Conservation (phyloP, 176 grass and related monocot species). For the Coix lacrymajobi region DNA sequence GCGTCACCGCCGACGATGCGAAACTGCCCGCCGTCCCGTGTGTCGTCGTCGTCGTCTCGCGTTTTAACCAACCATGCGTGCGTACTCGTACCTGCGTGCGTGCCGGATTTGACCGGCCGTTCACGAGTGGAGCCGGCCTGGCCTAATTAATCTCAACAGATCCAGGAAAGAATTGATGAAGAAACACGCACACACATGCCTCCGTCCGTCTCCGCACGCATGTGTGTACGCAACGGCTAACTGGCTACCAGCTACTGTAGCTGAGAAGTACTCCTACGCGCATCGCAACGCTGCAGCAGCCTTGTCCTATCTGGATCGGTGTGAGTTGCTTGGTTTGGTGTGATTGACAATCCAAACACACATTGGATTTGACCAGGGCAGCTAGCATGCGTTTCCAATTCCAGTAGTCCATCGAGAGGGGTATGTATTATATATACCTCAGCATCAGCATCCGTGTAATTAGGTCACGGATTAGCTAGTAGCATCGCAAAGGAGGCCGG, state of each 20-base stretch:
- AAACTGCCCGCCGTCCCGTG: background rate
- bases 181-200: background rate
- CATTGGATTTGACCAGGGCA: constrained; percentile 16
- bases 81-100: background rate
- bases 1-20: background rate
- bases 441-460: background rate
- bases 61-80: background rate
- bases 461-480: constrained; percentile 10
- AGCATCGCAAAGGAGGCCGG: no score
- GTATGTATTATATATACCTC: no score
- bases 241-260: background rate
- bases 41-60: background rate
- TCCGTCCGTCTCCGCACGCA: background rate
- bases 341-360: constrained; percentile 18
- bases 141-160: background rate
- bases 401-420: background rate
- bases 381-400: background rate
- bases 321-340: constrained; percentile 17
- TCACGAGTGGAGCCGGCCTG: background rate
- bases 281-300: background rate
- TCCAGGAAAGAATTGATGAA: background rate
- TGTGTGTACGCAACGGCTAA: constrained; percentile 3
- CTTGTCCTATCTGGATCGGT: background rate
- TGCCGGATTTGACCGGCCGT: constrained; percentile 31
- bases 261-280: background rate